These are phyloP conservation scores for Nasturtium officinale DNA, from an alignment of 345 rosid species.

Conservation along the genomic window DNA sequence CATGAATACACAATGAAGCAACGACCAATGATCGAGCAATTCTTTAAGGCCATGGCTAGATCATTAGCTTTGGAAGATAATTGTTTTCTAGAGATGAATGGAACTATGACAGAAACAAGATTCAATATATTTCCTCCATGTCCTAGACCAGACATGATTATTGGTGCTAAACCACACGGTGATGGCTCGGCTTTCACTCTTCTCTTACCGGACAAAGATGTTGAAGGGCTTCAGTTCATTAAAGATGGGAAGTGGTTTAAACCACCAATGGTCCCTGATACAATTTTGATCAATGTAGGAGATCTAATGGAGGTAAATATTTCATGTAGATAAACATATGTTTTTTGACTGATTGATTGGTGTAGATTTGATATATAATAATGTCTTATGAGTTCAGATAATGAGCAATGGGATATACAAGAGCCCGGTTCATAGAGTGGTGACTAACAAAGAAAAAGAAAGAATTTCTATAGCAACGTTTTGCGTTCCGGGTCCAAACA, in stretches of 20 bases:
- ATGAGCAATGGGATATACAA: conserved; percentile 69
- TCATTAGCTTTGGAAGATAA: conserved; percentile 54
- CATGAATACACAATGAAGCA: conserved; percentile 45
- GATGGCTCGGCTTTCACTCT: conserved; percentile 65
- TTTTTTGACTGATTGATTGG: neutral
- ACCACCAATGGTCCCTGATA: conserved; percentile 51
- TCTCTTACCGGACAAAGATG: conserved; percentile 57
- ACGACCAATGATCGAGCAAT: conserved; percentile 23
- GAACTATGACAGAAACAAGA: conserved; percentile 52
- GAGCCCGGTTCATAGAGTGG: conserved; percentile 56
- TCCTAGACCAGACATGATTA: conserved; percentile 56
- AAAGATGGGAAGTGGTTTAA: conserved; percentile 58
- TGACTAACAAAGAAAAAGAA: conserved; percentile 52
- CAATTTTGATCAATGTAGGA: conserved; percentile 58
- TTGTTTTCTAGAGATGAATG: conserved; percentile 52
- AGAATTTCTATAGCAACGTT: conserved; percentile 59
- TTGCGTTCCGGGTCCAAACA: conserved; percentile 47
- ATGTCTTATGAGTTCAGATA: conserved; percentile 38
- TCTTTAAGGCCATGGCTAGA: conserved; percentile 58
- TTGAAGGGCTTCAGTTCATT: conserved; percentile 54
- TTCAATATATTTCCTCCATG: conserved; percentile 66
- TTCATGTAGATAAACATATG: neutral
- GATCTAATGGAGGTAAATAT: conserved; percentile 56
- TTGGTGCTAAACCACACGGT: conserved; percentile 61
- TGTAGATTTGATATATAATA: conserved; percentile 7